Conservation (phyloP, 2,329 filamentous ascomycete species). For the Apiospora malaysiana region DNA sequence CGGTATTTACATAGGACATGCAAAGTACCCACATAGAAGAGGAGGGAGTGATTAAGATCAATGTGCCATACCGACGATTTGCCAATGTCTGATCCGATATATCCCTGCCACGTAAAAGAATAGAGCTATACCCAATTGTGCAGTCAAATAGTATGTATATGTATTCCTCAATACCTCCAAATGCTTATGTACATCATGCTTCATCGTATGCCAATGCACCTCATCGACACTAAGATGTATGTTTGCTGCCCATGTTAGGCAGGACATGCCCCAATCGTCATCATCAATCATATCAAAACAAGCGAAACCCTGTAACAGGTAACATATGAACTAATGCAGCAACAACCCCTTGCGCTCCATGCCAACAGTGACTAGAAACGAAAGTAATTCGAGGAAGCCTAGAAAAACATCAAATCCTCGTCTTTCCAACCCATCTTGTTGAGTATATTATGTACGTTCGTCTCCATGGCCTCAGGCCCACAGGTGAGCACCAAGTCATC, state of each 20-base stretch:
- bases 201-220: background rate
- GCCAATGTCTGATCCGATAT: background rate
- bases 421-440: constrained; percentile 71
- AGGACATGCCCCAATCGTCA: background rate
- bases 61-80: too few relatives aligned
- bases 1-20: too few relatives aligned
- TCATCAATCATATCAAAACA: background rate
- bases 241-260: background rate
- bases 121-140: background rate
- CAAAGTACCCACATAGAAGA: too few relatives aligned
- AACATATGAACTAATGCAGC: background rate
- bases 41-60: too few relatives aligned
- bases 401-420: constrained; percentile 79
- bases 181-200: background rate
- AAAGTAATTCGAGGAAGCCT: background rate
- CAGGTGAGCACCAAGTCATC: constrained; percentile 77
- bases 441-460: constrained; percentile 57
- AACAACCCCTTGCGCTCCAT: background rate
- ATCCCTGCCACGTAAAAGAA: background rate
- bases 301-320: background rate
- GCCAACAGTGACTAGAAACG: background rate
- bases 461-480: constrained; percentile 78
- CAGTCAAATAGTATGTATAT: background rate
- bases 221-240: background rate
- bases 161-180: background rate